Conservation (phyloP, 2,329 filamentous ascomycete species). For the Colletotrichum lini region DNA sequence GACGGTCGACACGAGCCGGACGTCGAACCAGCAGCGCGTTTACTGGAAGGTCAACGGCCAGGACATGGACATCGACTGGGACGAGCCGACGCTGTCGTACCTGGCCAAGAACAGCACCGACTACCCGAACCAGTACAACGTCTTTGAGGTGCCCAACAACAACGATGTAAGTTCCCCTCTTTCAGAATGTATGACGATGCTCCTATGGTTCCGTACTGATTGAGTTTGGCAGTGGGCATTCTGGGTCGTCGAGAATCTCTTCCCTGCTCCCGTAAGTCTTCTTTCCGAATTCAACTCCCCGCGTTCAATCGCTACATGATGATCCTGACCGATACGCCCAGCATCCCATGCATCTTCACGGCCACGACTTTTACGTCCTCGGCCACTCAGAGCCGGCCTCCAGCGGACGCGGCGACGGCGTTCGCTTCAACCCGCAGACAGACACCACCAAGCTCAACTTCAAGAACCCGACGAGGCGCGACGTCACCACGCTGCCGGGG, state of each 20-base stretch:
- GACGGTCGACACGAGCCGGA: constrained; percentile 42
- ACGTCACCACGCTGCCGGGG: constrained; percentile 59
- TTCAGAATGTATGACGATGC: no score
- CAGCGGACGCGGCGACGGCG: constrained; percentile 29
- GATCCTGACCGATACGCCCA: not conserved
- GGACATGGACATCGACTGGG: constrained; percentile 57
- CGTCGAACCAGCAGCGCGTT: constrained; percentile 44
- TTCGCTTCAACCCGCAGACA: constrained; percentile 48
- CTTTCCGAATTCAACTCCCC: not conserved
- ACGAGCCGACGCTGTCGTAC: constrained; percentile 55
- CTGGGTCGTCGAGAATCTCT: constrained; percentile 41
- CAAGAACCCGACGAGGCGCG: constrained; percentile 61
- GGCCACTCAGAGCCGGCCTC: constrained; percentile 45
- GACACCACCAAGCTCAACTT: constrained; percentile 53
- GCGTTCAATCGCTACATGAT: not conserved
- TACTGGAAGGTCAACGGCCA: constrained; percentile 54
- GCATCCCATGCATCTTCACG: constrained; percentile 42
- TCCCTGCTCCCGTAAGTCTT: constrained; percentile 32
- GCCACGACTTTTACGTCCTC: constrained; percentile 64
- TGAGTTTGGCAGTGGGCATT: constrained; percentile 31
- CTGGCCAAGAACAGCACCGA: constrained; percentile 28
- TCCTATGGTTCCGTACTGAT: not conserved
- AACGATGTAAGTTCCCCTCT: constrained; percentile 13
- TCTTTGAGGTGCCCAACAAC: constrained; percentile 31
- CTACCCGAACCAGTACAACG: constrained; percentile 33